phyloP scores from a whole-genome alignment of 2,329 filamentous ascomycete genomes.

The Pyrenophora seminiperda region DNA sequence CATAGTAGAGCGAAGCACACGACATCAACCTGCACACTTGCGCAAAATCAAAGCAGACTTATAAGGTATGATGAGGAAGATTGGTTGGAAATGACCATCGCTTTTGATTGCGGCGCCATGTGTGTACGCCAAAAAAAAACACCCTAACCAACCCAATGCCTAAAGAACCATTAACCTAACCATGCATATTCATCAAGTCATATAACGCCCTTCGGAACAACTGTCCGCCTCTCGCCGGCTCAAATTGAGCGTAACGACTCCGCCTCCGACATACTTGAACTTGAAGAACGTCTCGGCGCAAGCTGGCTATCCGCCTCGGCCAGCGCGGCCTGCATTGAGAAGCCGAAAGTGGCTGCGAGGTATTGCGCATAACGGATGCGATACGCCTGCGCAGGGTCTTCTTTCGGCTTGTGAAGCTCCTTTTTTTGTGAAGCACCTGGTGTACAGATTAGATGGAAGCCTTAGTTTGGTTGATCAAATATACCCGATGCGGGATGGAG shows the following conservation, averaged over 20 bases:
- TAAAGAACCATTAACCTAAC: constrained; percentile 15
- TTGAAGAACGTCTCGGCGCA: constrained; percentile 42
- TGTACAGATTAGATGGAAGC: constrained; percentile 44
- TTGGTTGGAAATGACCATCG: constrained; percentile 2
- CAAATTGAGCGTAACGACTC: constrained; percentile 41
- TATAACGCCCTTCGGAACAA: constrained; percentile 9
- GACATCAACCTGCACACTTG: no score
- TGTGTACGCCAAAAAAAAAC: constrained; percentile 27
- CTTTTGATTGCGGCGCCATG: constrained; percentile 28
- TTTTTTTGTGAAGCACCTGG: constrained; percentile 38
- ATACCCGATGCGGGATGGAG: constrained; percentile 49
- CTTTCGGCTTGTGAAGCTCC: constrained; percentile 42
- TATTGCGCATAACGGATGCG: constrained; percentile 48
- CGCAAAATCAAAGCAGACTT: no score
- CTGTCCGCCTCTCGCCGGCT: constrained; percentile 9
- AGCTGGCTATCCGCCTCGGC: constrained; percentile 46
- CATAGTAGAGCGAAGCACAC: no score
- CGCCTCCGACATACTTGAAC: constrained; percentile 43
- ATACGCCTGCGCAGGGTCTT: constrained; percentile 42
- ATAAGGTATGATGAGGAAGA: no score
- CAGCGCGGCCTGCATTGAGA: constrained; percentile 47
- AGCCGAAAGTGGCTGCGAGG: constrained; percentile 48
- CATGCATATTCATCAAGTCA: constrained; percentile 33
- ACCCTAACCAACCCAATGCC: constrained; percentile 31
- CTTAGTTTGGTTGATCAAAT: constrained; percentile 46